phyloP scores from a whole-genome alignment of 1,284 basidiomycete genomes.

The Ceratobasidium sp. region DNA sequence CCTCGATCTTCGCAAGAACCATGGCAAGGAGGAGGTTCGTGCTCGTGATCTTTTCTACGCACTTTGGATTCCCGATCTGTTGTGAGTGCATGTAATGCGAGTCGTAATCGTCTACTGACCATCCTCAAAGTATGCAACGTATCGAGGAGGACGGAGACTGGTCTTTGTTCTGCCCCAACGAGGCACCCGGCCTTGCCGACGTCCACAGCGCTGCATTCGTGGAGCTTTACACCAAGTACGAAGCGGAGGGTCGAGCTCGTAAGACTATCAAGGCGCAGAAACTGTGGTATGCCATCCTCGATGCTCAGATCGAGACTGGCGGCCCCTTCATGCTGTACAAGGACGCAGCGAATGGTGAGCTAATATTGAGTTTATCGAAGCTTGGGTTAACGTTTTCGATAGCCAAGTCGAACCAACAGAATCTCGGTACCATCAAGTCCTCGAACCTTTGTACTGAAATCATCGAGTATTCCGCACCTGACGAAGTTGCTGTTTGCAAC shows the following conservation, averaged over 20 bases:
- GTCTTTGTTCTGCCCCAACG: conserved; percentile 98
- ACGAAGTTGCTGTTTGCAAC: conserved; percentile 99
- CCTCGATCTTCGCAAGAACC: conserved; percentile 98
- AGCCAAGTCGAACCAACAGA: conserved; percentile 98
- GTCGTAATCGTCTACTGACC: neutral
- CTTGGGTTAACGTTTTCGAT: conserved; percentile 25
- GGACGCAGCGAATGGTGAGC: conserved; percentile 84
- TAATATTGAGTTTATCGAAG: neutral
- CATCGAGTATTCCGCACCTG: conserved; percentile 97
- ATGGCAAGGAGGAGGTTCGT: conserved; percentile 98
- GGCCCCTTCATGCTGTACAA: conserved; percentile 99
- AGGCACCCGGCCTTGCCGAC: conserved; percentile 92
- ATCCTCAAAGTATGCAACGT: conserved; percentile 82
- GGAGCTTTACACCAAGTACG: conserved; percentile 89
- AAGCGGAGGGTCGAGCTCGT: conserved; percentile 89
- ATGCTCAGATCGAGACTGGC: conserved; percentile 98
- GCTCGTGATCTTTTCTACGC: conserved; percentile 99
- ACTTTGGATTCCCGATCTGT: conserved; percentile 97
- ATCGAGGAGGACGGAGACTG: conserved; percentile 90
- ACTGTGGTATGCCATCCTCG: conserved; percentile 97
- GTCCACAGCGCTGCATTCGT: conserved; percentile 95
- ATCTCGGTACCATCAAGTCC: conserved; percentile 98
- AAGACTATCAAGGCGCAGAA: conserved; percentile 96
- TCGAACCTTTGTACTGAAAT: conserved; percentile 99
- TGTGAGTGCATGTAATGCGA: conserved; percentile 67